These are phyloP conservation scores for Eucalyptus rudis DNA, from an alignment of 345 rosid genomes.

Conservation along the genomic window DNA sequence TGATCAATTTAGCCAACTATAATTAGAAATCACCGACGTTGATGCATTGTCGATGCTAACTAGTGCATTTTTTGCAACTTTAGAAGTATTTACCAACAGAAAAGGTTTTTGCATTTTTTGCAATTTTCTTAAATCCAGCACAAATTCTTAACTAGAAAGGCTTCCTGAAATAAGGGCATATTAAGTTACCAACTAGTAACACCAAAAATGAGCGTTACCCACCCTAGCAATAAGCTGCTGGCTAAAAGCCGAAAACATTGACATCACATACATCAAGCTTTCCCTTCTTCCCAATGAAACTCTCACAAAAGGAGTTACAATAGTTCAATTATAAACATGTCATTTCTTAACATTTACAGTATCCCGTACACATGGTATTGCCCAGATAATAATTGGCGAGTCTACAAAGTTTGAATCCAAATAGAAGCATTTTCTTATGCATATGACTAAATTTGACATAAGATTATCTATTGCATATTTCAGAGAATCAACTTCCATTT, in stretches of 20 bases:
- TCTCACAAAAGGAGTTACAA: background rate
- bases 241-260: background rate
- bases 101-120: background rate
- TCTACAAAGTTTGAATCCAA: background rate
- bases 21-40: rapidly evolving
- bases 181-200: background rate
- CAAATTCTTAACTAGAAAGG: background rate
- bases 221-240: background rate
- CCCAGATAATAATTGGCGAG: background rate
- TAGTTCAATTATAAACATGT: background rate
- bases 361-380: background rate
- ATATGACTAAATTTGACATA: background rate
- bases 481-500: background rate
- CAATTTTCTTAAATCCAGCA: background rate
- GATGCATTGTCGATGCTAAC: background rate
- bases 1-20: rapidly evolving
- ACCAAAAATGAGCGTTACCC: background rate
- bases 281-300: background rate
- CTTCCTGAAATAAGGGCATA: background rate
- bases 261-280: background rate
- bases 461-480: background rate
- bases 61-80: background rate
- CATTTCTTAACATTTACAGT: background rate
- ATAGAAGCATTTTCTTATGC: background rate
- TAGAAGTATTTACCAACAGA: background rate